A percentile compares a stretch with the other conserved stretches of the same genome.
Conservation (phyloP, 2,329 filamentous ascomycete species). For the Leptographium flavum region DNA sequence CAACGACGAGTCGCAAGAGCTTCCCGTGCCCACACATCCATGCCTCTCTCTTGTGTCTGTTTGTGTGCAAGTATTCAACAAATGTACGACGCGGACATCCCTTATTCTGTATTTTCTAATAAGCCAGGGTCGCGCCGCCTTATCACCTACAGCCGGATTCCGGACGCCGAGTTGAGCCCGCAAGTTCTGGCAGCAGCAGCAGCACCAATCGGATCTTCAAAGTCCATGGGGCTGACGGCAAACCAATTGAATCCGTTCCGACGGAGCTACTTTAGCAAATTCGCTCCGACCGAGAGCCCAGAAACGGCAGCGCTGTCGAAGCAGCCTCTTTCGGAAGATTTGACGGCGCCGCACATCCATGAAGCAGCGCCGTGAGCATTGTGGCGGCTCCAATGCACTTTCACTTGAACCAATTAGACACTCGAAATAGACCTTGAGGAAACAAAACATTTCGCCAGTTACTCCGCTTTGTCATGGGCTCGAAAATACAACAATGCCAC, state of each 20-base stretch:
- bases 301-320: background rate
- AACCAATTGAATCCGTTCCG: slow-evolving; percentile 49
- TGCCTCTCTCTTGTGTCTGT: slow-evolving; percentile 58
- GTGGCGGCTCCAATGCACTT: too few species aligned
- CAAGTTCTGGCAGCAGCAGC: slow-evolving; percentile 21
- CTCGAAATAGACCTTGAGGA: background rate
- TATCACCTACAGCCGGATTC: slow-evolving; percentile 67
- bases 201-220: slow-evolving; percentile 16
- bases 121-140: slow-evolving; percentile 66
- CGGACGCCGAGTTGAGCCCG: slow-evolving; percentile 39
- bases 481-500: background rate
- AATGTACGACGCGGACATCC: slow-evolving; percentile 39
- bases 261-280: slow-evolving; percentile 42
- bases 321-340: background rate
- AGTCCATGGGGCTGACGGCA: slow-evolving; percentile 31
- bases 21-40: slow-evolving; percentile 64
- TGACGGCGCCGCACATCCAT: too few species aligned
- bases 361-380: too few species aligned
- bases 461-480: background rate
- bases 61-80: slow-evolving; percentile 79
- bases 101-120: background rate
- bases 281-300: slow-evolving; percentile 18
- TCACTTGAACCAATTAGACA: background rate
- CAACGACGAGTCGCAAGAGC: slow-evolving; percentile 62
- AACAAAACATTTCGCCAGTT: background rate